Evolutionary conservation across 495 filamentous ascomycete species (phyloP).

Genomic region (Melanomma pulvis-pyrius): DNA sequence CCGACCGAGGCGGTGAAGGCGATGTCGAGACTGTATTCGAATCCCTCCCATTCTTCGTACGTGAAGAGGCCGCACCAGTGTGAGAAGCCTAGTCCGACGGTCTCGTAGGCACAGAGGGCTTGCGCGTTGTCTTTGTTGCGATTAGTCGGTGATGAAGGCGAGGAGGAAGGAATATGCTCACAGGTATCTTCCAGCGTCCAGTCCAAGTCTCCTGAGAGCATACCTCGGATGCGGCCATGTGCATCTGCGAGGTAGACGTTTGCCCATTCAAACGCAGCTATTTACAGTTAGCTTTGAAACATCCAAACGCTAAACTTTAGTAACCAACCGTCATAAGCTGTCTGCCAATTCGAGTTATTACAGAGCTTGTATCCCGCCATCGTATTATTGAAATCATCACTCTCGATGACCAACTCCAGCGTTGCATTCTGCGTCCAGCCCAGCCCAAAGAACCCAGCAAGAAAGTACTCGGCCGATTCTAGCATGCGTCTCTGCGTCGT

Average conservation of each 20-base stretch:
- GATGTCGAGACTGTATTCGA: constrained; percentile 61
- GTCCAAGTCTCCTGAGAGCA: constrained; percentile 41
- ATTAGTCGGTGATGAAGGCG: constrained; percentile 42
- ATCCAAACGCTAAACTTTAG: not conserved
- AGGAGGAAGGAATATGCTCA: constrained; percentile 1
- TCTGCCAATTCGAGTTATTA: constrained; percentile 37
- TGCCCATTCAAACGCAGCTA: constrained; percentile 47
- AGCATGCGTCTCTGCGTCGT: constrained; percentile 60
- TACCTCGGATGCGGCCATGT: constrained; percentile 51
- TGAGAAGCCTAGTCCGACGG: constrained; percentile 62
- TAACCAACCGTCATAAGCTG: constrained; percentile 33
- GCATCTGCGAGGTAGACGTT: constrained; percentile 53
- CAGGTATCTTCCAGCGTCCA: constrained; percentile 34
- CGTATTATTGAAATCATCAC: constrained; percentile 36
- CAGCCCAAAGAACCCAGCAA: constrained; percentile 62
- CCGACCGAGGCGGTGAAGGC: constrained; percentile 57
- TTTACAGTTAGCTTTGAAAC: constrained; percentile 1
- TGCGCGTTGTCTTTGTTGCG: constrained; percentile 60
- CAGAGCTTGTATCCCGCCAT: constrained; percentile 47
- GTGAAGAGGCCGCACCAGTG: constrained; percentile 60
- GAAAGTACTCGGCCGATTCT: constrained; percentile 52
- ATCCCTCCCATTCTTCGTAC: constrained; percentile 59
- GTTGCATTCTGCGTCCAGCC: constrained; percentile 59
- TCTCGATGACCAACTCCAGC: constrained; percentile 56
- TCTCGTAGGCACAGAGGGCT: constrained; percentile 60